Evolutionary conservation across 192 early-diverging fungal genomes (phyloP).

Genomic region (Coemansia sp.): DNA sequence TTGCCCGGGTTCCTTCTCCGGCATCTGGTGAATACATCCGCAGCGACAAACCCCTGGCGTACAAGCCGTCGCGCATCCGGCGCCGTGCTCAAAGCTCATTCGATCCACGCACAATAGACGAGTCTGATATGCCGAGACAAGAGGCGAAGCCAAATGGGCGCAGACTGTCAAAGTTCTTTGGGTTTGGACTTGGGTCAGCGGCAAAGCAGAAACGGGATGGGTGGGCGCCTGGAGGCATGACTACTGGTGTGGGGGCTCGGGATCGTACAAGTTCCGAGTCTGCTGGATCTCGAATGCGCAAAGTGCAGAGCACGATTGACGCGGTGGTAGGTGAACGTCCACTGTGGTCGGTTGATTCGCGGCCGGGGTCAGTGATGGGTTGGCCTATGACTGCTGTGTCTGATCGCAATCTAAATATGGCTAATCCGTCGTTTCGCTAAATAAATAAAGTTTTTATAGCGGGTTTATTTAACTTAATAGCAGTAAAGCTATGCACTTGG

Average conservation of each 20-base stretch:
- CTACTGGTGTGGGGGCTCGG: no score
- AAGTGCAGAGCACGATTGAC: not conserved
- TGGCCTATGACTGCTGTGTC: not conserved
- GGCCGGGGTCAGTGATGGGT: not conserved
- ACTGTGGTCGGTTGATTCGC: not conserved
- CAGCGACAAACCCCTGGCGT: not conserved
- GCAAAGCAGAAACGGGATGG: not conserved
- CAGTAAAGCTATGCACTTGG: no score
- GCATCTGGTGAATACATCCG: not conserved
- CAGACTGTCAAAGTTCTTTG: not conserved
- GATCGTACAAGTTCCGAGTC: not conserved
- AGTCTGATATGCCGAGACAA: not conserved
- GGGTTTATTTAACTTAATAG: no score
- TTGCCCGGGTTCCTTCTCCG: no score
- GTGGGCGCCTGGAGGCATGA: not conserved
- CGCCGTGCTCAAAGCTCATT: constrained; percentile 29
- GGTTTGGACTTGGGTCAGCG: not conserved
- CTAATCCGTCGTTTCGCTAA: no score
- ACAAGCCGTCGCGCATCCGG: constrained; percentile 29
- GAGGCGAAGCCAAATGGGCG: not conserved
- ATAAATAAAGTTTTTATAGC: no score
- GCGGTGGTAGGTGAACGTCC: not conserved
- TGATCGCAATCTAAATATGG: not conserved
- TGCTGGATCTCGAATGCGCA: not conserved
- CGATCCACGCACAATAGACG: not conserved